Percentiles rank a stretch among this genome's conserved stretches.
These are phyloP conservation scores for Helicosporidium sp. DNA, from an alignment of 139 green algal species.

Conservation along the genomic window DNA sequence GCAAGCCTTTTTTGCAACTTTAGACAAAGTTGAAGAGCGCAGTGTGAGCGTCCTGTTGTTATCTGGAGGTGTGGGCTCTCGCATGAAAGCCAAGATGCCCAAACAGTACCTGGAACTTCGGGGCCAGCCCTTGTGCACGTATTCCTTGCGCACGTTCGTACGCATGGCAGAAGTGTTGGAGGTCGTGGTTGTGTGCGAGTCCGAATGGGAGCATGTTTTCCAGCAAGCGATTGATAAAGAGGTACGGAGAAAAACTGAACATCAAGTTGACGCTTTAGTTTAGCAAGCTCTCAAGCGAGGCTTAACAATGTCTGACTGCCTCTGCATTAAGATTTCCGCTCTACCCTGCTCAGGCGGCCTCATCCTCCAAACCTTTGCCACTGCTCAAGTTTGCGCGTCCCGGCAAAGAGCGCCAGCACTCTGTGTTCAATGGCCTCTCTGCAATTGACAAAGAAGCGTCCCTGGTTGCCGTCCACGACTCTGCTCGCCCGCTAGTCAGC, in stretches of 20 bases:
- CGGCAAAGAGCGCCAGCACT: conserved; percentile 85
- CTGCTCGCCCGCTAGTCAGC: conserved; percentile 66
- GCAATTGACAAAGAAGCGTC: conserved; percentile 3
- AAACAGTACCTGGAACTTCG: conserved; percentile 90
- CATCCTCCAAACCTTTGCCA: too few relatives aligned
- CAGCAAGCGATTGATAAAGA: too few relatives aligned
- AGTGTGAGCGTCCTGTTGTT: conserved; percentile 78
- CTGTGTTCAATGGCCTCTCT: conserved; percentile 67
- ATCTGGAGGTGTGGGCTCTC: conserved; percentile 79
- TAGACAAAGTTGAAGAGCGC: too few relatives aligned
- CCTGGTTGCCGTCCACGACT: conserved; percentile 91
- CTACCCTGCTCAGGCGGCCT: too few relatives aligned
- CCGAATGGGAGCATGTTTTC: too few relatives aligned
- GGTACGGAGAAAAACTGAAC: too few relatives aligned
- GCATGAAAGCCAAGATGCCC: conserved; percentile 54
- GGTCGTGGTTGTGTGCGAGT: conserved; percentile 84
- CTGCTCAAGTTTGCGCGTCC: conserved; percentile 70
- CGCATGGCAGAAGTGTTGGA: conserved; percentile 68
- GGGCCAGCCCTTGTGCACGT: conserved; percentile 62
- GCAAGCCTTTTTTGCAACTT: too few relatives aligned
- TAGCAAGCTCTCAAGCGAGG: too few relatives aligned
- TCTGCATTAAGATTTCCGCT: too few relatives aligned
- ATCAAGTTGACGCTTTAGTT: too few relatives aligned
- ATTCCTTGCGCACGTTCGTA: conserved; percentile 65
- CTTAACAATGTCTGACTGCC: too few relatives aligned